Percentiles rank a stretch among this genome's conserved stretches.
These are phyloP conservation scores for Colletotrichum sojae DNA, from an alignment of 2,329 filamentous ascomycete genomes.

Conservation along the genomic window DNA sequence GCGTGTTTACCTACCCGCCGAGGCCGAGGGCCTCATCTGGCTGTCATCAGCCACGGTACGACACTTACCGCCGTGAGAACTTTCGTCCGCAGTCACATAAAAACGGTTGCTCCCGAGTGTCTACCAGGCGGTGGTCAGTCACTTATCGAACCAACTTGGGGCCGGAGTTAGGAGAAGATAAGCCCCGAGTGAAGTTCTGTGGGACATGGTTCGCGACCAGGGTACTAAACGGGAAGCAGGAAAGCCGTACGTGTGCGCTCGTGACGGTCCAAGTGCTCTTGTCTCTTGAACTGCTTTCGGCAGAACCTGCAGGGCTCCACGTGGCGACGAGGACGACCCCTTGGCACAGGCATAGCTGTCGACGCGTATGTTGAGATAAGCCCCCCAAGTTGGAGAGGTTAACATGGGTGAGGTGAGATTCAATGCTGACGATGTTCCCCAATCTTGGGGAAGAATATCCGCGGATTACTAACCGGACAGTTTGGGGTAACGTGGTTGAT, in stretches of 20 bases:
- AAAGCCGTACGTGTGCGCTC: constrained; percentile 47
- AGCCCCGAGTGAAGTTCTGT: no score
- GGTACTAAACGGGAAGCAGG: background rate
- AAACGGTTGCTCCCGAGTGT: constrained; percentile 52
- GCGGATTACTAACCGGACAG: no score
- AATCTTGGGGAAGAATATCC: no score
- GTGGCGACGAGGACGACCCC: background rate
- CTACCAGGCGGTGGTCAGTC: constrained; percentile 38
- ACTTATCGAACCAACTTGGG: no score
- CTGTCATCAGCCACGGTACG: no score
- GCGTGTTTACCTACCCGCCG: no score
- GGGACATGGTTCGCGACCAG: background rate
- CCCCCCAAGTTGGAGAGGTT: background rate
- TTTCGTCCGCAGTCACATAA: constrained; percentile 48
- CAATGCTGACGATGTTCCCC: no score
- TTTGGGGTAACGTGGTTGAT: no score
- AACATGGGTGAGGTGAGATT: no score
- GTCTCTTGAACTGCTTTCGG: constrained; percentile 49
- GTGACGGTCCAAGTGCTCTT: constrained; percentile 51
- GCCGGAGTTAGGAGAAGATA: no score
- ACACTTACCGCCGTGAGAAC: constrained; percentile 49
- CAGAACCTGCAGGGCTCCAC: constrained; percentile 49
- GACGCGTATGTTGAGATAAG: background rate
- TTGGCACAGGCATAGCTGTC: background rate
- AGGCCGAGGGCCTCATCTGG: background rate